phyloP scores from a whole-genome alignment of 306 rosid species.

The Lithocarpus polystachyus region DNA sequence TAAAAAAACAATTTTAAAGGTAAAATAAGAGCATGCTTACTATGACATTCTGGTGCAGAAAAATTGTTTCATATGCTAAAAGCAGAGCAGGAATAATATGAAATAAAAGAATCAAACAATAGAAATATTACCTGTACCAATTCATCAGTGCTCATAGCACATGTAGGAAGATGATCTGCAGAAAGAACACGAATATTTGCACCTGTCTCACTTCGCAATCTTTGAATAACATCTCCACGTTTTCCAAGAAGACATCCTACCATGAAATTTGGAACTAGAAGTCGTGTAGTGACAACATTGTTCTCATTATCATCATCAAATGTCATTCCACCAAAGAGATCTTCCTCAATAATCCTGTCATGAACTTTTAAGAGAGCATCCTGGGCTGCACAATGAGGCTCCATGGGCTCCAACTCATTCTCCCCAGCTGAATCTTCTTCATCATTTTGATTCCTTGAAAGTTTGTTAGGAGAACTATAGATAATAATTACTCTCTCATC shows the following conservation, averaged over 20 bases:
- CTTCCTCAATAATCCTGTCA: slow-evolving; percentile 36
- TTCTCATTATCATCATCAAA: slow-evolving; percentile 30
- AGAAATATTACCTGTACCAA: slow-evolving; percentile 28
- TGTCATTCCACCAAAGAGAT: slow-evolving; percentile 21
- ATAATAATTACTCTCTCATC: slow-evolving; percentile 38
- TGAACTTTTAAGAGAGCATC: slow-evolving; percentile 36
- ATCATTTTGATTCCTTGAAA: slow-evolving; percentile 3
- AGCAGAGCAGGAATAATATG: not conserved
- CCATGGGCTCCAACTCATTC: slow-evolving; percentile 7
- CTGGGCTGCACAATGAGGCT: slow-evolving; percentile 35
- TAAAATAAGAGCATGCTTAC: not conserved
- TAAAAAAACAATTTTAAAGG: not conserved
- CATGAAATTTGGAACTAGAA: slow-evolving; percentile 29
- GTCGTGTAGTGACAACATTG: slow-evolving; percentile 21
- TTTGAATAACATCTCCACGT: slow-evolving; percentile 36
- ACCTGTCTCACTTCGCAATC: slow-evolving; percentile 31
- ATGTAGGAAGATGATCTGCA: slow-evolving; percentile 35
- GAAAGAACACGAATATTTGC: slow-evolving; percentile 37
- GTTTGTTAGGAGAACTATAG: slow-evolving; percentile 21
- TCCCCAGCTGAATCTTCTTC: slow-evolving; percentile 17
- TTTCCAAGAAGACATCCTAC: slow-evolving; percentile 42
- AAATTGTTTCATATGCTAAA: not conserved
- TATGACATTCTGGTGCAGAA: not conserved
- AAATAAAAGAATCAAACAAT: not conserved
- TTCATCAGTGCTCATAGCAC: slow-evolving; percentile 40